Evolutionary conservation across 2,329 filamentous ascomycete genomes (phyloP), one percentile per base, ranked within the genome.

Genomic region (Microcyclospora pomicola): DNA sequence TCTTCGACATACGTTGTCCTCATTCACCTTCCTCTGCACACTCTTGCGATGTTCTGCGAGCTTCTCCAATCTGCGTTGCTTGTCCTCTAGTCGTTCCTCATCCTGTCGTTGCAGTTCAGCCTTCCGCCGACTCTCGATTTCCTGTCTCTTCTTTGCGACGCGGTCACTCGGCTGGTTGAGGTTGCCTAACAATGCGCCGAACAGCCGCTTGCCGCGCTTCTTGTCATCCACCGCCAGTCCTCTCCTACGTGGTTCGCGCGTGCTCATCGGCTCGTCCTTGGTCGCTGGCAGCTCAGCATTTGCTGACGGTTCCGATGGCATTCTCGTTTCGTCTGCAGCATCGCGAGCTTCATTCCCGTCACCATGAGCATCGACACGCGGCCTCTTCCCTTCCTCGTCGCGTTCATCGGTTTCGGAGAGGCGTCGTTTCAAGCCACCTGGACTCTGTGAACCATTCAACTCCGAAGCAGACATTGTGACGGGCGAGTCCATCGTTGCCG

Each of bases 151-250:
- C 82, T 77, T 50, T 75, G 77, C 61, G 73, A 80, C 61, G 80
- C 47, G 64, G 69, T 64, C 48, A 67, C 72, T 54, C 71, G 71
- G 51, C 72, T 78, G 43, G 28, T 54, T 54, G 34, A 55, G 36
- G 31, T 49, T 54, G 16, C 51, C 51, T 19, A 54, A 41, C 12
- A 56, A 36, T 19, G 51, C 82, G 43, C 88, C 87, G 55, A 95
- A 95, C 43, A 96, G 68, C 37, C 88, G 74, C 59, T 82, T 80
- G 15, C 83, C 82, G 29, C 88, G 80, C 56, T 82, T 85, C 59
- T 79, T 84, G 56, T 96, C 88, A 52, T 92, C 82, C 40, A 46
- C 30, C 9, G 5, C 35, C 6, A 48, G 43, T 31, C 31, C 43
- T 27, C 42, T 46, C 43, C 46, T 55, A 30, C 47, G 43, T 9